phyloP scores from a whole-genome alignment of 148 eudicot genomes.

The Vaccinium myrtillus region DNA sequence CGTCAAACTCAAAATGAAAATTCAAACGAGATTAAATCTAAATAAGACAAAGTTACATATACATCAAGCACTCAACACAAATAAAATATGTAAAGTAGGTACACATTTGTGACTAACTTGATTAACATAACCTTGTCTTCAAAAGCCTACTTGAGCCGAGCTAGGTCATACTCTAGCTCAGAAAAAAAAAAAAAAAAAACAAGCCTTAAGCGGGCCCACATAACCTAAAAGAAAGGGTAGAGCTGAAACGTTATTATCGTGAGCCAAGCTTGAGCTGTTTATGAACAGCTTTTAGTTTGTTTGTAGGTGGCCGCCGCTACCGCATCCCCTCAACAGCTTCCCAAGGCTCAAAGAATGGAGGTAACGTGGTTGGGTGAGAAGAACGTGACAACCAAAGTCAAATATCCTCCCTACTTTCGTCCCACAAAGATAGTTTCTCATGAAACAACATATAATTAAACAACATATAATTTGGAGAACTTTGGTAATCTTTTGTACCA shows the following conservation, averaged over 20 bases:
- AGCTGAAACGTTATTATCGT: neutral
- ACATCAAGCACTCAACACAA: neutral
- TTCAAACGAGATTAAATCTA: neutral
- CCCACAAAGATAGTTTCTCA: too few relatives aligned
- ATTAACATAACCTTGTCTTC: neutral
- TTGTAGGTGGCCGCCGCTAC: neutral
- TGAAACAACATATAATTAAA: too few relatives aligned
- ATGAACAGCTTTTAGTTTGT: neutral
- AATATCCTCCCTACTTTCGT: too few relatives aligned
- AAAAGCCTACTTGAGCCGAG: neutral
- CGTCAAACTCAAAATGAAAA: neutral
- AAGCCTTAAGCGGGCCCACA: neutral
- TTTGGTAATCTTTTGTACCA: too few relatives aligned
- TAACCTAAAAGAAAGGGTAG: neutral
- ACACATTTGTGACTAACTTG: neutral
- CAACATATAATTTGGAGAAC: too few relatives aligned
- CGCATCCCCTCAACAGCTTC: too few relatives aligned
- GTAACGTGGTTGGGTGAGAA: too few relatives aligned
- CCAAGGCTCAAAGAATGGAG: too few relatives aligned
- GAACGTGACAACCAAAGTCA: too few relatives aligned
- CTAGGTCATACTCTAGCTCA: neutral
- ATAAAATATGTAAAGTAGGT: neutral
- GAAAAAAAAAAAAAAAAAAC: neutral
- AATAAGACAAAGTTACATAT: neutral
- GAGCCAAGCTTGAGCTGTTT: neutral